A percentile compares a stretch with the other conserved stretches of the same genome.
Conservation (phyloP, 495 filamentous ascomycete genomes). For the Aspergillus diversus region DNA sequence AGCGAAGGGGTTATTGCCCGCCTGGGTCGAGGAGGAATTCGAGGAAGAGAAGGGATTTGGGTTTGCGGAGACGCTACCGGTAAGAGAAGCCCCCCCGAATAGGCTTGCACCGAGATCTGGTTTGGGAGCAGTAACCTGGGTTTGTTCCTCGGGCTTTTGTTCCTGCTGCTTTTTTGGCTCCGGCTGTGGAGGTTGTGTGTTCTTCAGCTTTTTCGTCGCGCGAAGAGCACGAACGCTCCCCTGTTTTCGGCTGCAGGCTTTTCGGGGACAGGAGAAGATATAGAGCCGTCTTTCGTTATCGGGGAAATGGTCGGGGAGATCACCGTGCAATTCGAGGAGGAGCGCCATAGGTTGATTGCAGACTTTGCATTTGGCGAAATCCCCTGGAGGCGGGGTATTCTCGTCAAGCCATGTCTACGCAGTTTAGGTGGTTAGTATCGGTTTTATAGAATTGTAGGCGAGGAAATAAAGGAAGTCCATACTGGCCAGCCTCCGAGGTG, state of each 20-base stretch:
- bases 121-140: conserved; percentile 34
- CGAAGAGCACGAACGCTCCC: conserved; percentile 77
- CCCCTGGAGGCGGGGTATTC: conserved; percentile 69
- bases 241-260: conserved; percentile 79
- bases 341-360: conserved; percentile 85
- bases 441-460: neutral
- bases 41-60: conserved; percentile 63
- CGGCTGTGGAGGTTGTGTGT: conserved; percentile 32
- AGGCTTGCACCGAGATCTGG: conserved; percentile 60
- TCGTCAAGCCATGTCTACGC: conserved; percentile 79
- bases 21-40: conserved; percentile 26
- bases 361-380: conserved; percentile 82
- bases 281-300: conserved; percentile 86
- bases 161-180: conserved; percentile 37
- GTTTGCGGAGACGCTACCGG: conserved; percentile 49
- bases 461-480: conserved; percentile 35
- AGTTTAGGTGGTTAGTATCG: conserved; percentile 6
- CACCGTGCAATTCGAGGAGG: conserved; percentile 88
- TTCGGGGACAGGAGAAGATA: conserved; percentile 76
- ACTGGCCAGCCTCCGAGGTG: conserved; percentile 89
- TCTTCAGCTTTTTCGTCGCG: conserved; percentile 54
- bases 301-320: conserved; percentile 83
- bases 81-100: conserved; percentile 53
- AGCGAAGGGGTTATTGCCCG: conserved; percentile 53
- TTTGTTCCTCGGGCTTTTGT: conserved; percentile 21